phyloP scores from a whole-genome alignment of 352 stramenopile genomes.

The Pythium guiyangense region DNA sequence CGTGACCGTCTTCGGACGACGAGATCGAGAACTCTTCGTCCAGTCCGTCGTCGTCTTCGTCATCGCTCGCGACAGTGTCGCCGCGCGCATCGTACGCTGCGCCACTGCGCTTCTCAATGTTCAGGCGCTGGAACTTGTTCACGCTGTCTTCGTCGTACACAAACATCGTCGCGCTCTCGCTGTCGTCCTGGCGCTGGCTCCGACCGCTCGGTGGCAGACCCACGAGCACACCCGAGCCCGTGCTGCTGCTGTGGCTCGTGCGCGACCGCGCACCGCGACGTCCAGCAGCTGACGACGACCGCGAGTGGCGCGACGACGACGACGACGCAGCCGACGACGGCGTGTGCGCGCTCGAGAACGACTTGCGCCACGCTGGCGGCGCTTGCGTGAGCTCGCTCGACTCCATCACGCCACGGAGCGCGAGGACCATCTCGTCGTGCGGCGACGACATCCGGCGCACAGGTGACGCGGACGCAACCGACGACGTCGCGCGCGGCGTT shows the following conservation, averaged over 20 bases:
- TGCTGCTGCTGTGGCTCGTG: constrained; percentile 1
- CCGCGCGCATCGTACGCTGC: constrained; percentile 2
- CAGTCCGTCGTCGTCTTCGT: neutral
- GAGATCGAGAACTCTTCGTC: constrained; percentile 14
- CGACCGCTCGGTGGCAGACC: neutral
- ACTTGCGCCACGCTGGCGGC: constrained; percentile 22
- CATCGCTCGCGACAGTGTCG: neutral
- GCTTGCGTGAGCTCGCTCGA: constrained; percentile 55
- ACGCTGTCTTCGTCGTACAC: constrained; percentile 41
- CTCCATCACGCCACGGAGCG: constrained; percentile 69
- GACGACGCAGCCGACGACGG: constrained; percentile 6
- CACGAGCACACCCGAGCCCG: neutral
- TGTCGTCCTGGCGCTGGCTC: neutral
- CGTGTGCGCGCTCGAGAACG: constrained; percentile 7
- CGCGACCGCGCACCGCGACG: neutral
- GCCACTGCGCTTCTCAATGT: constrained; percentile 9
- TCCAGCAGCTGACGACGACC: neutral
- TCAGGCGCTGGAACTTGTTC: constrained; percentile 29
- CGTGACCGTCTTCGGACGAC: constrained; percentile 10
- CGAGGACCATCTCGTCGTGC: constrained; percentile 41
- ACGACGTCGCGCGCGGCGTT: neutral
- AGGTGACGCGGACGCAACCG: constrained; percentile 5
- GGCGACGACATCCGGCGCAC: constrained; percentile 11
- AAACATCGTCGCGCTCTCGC: constrained; percentile 35
- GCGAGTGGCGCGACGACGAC: constrained; percentile 5